These are phyloP conservation scores for Fusarium stilboides DNA, from an alignment of 2,329 filamentous ascomycete genomes.

Conservation along the genomic window DNA sequence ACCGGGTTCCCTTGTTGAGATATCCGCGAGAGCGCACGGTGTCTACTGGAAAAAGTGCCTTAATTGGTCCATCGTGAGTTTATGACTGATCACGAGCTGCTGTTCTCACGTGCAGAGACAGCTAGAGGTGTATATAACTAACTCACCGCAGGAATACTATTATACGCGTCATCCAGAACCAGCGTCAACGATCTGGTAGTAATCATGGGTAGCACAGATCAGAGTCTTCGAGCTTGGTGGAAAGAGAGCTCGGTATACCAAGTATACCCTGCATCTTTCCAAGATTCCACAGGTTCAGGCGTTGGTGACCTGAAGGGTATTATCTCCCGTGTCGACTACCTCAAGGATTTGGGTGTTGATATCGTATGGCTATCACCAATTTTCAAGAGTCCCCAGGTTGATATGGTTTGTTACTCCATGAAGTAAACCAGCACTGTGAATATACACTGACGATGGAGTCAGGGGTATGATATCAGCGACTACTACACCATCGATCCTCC, in stretches of 20 bases:
- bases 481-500: slow-evolving; percentile 76
- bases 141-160: slow-evolving; percentile 7
- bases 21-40: slow-evolving; percentile 1
- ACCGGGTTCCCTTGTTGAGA: neutral
- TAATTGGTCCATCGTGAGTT: slow-evolving; percentile 30
- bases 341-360: slow-evolving; percentile 69
- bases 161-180: neutral
- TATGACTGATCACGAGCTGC: slow-evolving; percentile 19
- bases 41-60: neutral
- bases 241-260: slow-evolving; percentile 74
- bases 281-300: slow-evolving; percentile 70
- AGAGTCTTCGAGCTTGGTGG: slow-evolving; percentile 65
- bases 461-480: slow-evolving; percentile 79
- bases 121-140: slow-evolving; percentile 11
- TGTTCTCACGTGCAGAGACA: slow-evolving; percentile 24
- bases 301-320: slow-evolving; percentile 72
- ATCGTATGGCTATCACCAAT: slow-evolving; percentile 70
- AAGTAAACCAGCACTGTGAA: neutral
- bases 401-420: slow-evolving; percentile 66
- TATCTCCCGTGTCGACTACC: slow-evolving; percentile 69
- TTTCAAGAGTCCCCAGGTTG: slow-evolving; percentile 69
- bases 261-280: slow-evolving; percentile 74
- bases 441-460: slow-evolving; percentile 5
- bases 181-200: neutral
- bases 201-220: slow-evolving; percentile 45